Conservation (phyloP, 1,284 basidiomycete genomes). For the Leccinum pallidistipes region DNA sequence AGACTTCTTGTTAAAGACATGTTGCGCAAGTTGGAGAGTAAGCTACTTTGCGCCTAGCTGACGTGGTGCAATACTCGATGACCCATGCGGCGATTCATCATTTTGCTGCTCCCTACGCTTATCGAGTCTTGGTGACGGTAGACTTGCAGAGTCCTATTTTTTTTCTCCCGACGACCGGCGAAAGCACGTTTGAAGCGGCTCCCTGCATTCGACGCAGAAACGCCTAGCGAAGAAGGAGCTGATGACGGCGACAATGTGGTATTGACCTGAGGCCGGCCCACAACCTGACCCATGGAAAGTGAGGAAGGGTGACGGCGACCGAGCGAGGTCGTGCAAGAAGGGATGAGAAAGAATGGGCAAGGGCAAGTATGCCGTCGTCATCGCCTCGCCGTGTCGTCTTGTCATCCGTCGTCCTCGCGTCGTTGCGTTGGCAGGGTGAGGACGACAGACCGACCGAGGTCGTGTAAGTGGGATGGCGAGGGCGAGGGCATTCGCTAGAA, state of each 20-base stretch:
- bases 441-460: too few relatives aligned
- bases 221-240: slow-evolving; percentile 25
- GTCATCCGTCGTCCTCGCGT: too few relatives aligned
- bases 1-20: slow-evolving; percentile 42
- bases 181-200: slow-evolving; percentile 64
- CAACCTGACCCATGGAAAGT: slow-evolving; percentile 42
- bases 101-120: slow-evolving; percentile 30
- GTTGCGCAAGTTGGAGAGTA: slow-evolving; percentile 42
- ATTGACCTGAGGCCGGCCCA: slow-evolving; percentile 36
- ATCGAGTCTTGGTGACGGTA: slow-evolving; percentile 30
- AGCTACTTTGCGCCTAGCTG: slow-evolving; percentile 33
- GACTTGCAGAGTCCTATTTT: slow-evolving; percentile 55
- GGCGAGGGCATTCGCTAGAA: too few relatives aligned
- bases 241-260: slow-evolving; percentile 31
- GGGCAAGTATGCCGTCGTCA: too few relatives aligned
- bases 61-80: slow-evolving; percentile 27
- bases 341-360: too few relatives aligned
- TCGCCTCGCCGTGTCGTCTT: too few relatives aligned
- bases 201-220: slow-evolving; percentile 38
- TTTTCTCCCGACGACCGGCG: slow-evolving; percentile 48
- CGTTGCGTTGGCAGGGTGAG: too few relatives aligned
- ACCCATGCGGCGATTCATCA: slow-evolving; percentile 23
- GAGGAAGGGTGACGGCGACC: slow-evolving; percentile 20
- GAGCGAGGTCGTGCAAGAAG: too few relatives aligned
- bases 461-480: too few relatives aligned